Conservation (phyloP, 192 early-diverging fungal genomes). For the Coemansia sp. region DNA sequence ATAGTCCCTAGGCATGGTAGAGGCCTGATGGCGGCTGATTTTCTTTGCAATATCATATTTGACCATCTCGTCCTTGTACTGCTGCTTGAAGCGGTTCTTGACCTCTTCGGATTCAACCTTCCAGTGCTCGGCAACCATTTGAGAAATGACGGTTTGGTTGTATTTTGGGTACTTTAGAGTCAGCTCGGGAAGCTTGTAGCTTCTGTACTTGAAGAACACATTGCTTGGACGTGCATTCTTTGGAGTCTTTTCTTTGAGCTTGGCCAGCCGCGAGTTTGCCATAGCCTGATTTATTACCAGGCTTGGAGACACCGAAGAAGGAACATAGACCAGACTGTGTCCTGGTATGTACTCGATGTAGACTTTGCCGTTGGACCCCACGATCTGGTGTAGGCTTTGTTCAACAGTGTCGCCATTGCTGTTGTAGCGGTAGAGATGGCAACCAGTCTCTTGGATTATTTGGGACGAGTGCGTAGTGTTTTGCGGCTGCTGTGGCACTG, state of each 20-base stretch:
- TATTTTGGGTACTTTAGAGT: constrained; percentile 39
- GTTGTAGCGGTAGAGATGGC: constrained; percentile 29
- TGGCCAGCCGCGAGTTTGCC: not conserved
- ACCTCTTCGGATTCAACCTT: constrained; percentile 40
- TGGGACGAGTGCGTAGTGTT: constrained; percentile 21
- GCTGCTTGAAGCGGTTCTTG: constrained; percentile 35
- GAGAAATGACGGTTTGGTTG: constrained; percentile 53
- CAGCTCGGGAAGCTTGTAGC: constrained; percentile 44
- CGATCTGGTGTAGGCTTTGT: constrained; percentile 33
- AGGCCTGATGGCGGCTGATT: constrained; percentile 8
- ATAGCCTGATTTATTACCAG: constrained; percentile 4
- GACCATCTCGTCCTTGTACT: constrained; percentile 45
- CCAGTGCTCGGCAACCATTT: constrained; percentile 55
- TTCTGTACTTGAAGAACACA: constrained; percentile 57
- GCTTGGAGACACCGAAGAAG: constrained; percentile 9
- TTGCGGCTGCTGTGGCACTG: not conserved
- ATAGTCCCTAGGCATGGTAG: not conserved
- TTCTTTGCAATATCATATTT: constrained; percentile 50
- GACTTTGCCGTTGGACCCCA: constrained; percentile 34
- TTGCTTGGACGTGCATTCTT: constrained; percentile 45
- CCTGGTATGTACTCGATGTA: constrained; percentile 42
- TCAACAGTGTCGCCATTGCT: constrained; percentile 13
- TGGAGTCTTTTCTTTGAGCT: not conserved
- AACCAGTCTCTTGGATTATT: constrained; percentile 34
- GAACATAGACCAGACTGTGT: constrained; percentile 44